Evolutionary conservation across 371 early-diverging fungal genomes (phyloP).

Genomic region (Mortierella sp.): DNA sequence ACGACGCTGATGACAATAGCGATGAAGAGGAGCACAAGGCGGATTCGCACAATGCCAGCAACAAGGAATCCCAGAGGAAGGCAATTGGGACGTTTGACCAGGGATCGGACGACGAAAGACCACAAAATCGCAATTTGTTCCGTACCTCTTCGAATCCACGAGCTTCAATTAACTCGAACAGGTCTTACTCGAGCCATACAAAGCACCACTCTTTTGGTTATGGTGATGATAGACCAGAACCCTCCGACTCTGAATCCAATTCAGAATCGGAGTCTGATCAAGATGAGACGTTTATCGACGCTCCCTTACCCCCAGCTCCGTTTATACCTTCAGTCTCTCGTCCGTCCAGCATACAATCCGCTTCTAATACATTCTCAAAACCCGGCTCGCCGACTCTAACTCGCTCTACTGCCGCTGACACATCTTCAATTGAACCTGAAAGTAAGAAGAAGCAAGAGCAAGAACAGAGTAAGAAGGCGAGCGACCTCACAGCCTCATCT

Average conservation of each 20-base stretch:
- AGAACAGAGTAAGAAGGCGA: background rate
- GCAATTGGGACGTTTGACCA: constrained; percentile 23
- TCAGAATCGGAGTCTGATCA: constrained; percentile 47
- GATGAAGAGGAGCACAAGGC: constrained; percentile 14
- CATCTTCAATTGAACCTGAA: background rate
- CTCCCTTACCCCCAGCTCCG: constrained; percentile 23
- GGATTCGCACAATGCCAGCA: background rate
- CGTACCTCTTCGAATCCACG: constrained; percentile 13
- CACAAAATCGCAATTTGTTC: constrained; percentile 21
- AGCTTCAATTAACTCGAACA: constrained; percentile 28
- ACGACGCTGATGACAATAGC: constrained; percentile 11
- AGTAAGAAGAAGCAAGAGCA: background rate
- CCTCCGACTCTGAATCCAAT: constrained; percentile 45
- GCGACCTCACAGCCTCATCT: background rate
- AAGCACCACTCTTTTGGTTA: constrained; percentile 56
- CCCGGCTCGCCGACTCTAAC: constrained; percentile 12
- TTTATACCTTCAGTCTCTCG: constrained; percentile 14
- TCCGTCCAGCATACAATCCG: constrained; percentile 7
- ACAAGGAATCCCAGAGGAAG: background rate
- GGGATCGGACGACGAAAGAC: constrained; percentile 8
- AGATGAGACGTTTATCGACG: constrained; percentile 18
- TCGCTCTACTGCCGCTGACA: constrained; percentile 2
- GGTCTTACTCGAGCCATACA: constrained; percentile 44
- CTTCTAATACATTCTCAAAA: background rate
- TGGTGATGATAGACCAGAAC: constrained; percentile 30